A percentile compares a stretch with the other conserved stretches of the same genome.
Evolutionary conservation across 768 basidiomycete species (phyloP).

Genomic region (Suillus alpinus): DNA sequence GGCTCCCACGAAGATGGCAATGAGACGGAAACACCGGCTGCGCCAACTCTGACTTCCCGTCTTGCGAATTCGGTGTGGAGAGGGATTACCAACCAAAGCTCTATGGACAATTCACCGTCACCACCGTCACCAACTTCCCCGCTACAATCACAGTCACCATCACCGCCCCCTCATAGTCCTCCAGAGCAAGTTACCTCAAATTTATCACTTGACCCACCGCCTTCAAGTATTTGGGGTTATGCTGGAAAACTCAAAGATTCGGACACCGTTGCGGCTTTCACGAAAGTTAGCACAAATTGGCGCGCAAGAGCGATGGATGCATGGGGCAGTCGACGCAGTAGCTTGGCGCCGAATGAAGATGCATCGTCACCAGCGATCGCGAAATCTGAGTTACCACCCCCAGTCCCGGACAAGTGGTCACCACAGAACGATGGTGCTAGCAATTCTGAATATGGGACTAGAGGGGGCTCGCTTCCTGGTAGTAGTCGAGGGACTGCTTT

Average conservation of each 20-base stretch:
- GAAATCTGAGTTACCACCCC: slow-evolving; percentile 19
- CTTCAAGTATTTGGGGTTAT: slow-evolving; percentile 59
- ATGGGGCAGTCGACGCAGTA: slow-evolving; percentile 25
- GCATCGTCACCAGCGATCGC: slow-evolving; percentile 18
- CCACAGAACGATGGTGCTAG: not conserved
- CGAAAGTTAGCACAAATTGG: slow-evolving; percentile 78
- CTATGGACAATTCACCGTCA: slow-evolving; percentile 54
- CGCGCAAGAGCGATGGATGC: slow-evolving; percentile 52
- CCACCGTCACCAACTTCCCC: slow-evolving; percentile 35
- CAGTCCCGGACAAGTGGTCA: not conserved
- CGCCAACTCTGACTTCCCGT: slow-evolving; percentile 45
- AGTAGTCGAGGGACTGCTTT: slow-evolving; percentile 36
- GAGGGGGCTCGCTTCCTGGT: slow-evolving; percentile 40
- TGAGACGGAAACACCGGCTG: slow-evolving; percentile 41
- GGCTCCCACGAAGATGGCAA: slow-evolving; percentile 37
- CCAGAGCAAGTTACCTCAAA: slow-evolving; percentile 3
- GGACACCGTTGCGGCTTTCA: slow-evolving; percentile 63
- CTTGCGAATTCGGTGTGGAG: slow-evolving; percentile 69
- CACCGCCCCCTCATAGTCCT: slow-evolving; percentile 10
- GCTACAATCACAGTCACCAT: slow-evolving; percentile 27
- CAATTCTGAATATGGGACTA: slow-evolving; percentile 16
- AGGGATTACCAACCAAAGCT: slow-evolving; percentile 72
- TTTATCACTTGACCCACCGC: slow-evolving; percentile 13
- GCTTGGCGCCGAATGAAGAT: slow-evolving; percentile 1
- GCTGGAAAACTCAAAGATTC: slow-evolving; percentile 74